Percentiles rank a stretch among this genome's conserved stretches.
These are phyloP conservation scores for Daldinia loculata DNA, from an alignment of 495 filamentous ascomycete genomes.

Conservation along the genomic window DNA sequence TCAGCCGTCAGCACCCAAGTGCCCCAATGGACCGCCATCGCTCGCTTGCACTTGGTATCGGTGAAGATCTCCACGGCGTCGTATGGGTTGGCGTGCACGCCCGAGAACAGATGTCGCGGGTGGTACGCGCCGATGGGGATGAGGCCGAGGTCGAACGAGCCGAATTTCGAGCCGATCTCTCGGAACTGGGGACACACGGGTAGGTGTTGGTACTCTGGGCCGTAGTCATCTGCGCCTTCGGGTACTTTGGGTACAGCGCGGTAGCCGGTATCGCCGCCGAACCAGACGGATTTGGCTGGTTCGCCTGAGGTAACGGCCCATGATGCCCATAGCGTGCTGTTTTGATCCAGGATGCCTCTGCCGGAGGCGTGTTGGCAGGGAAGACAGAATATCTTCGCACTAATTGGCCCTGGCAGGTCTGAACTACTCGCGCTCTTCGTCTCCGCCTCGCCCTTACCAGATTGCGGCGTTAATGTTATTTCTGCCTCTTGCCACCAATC, in stretches of 20 bases:
- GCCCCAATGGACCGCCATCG: conserved; percentile 94
- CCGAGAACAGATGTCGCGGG: conserved; percentile 77
- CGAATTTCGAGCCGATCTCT: conserved; percentile 81
- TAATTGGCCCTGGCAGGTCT: conserved; percentile 60
- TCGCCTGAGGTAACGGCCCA: conserved; percentile 80
- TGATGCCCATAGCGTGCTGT: conserved; percentile 83
- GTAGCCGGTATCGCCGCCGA: conserved; percentile 84
- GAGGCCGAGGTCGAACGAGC: conserved; percentile 90
- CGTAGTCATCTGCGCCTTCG: conserved; percentile 73
- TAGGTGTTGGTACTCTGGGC: conserved; percentile 68
- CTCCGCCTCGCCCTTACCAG: conserved; percentile 44
- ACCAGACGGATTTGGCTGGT: conserved; percentile 72
- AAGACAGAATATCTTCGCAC: conserved; percentile 79
- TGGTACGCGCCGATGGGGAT: conserved; percentile 95
- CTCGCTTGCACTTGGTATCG: conserved; percentile 83
- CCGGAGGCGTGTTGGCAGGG: conserved; percentile 87
- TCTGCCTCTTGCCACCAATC: conserved; percentile 96
- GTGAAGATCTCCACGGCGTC: conserved; percentile 91
- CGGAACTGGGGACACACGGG: conserved; percentile 87
- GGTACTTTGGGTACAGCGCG: conserved; percentile 77
- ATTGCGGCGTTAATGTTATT: conserved; percentile 64
- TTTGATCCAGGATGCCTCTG: conserved; percentile 71
- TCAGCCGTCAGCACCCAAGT: conserved; percentile 92
- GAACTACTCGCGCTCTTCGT: conserved; percentile 5
- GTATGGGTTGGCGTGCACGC: conserved; percentile 87